Base-by-base conservation (phyloP, 1,284 basidiomycete genomes). In the Hypsizygus ulmarius region DNA sequence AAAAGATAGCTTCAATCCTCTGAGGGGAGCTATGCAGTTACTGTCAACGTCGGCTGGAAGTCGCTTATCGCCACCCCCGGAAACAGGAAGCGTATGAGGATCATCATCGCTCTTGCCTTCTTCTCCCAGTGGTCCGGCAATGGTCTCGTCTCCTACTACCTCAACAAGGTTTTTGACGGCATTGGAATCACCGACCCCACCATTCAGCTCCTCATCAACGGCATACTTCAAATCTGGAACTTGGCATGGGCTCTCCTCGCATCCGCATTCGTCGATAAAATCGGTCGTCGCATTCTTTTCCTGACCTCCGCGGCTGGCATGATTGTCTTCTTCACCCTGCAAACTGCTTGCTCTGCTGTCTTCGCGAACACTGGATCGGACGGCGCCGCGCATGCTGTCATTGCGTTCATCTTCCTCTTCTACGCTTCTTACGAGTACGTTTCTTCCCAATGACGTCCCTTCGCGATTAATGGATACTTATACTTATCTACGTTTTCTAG, bases 71-170 rank as follows among this genome's bases (percentile, higher is more conserved):
- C 66, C 19, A 83, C 75, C 30, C 64, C 71, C 10, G 87, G 85
- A 39, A 89, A 89, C 71, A 70, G 79, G 46, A 81, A 72, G 63
- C 84, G 87, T 42, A 72, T 87, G 67, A 67, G 74, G 37, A 84
- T 88, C 61, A 84, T 88, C 64, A 60, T 84, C 52, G 82, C 82
- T 32, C 68, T 86, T 43, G 81, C 82, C 29, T 84, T 82, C 73
- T 85, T 86, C 72, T 84, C 83, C 5, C 81, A 84, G 56, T 88
- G 83, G 86, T 86, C 81, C 4, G 84, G 82, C 18, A 87, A 87
- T 53, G 87, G 86, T 57, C 75, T 89, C 45, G 81, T 84, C 38
- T 87, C 84, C 6, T 87, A 85, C 72, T 89, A 89, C 71, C 75
- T 90, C 52, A 82, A 74, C 68, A 75, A 79, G 58, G 82, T 90